Evolutionary conservation across 1,284 basidiomycete species (phyloP).

Genomic region (Amylostereum areolatum): DNA sequence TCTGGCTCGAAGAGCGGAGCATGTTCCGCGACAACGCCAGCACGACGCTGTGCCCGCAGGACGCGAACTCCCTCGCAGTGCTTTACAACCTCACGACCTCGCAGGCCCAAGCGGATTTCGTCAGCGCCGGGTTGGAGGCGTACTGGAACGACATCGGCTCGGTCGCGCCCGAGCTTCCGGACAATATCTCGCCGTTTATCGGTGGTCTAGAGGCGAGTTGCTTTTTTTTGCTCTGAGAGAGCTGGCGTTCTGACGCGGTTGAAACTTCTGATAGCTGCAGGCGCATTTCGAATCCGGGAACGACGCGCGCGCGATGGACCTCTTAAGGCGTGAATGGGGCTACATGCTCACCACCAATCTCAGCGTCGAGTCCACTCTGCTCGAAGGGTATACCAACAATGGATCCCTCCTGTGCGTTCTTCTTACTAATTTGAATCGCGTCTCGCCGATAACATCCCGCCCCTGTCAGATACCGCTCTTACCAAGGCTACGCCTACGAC

Average conservation of each 20-base stretch:
- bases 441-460: background rate
- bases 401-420: conserved; percentile 38
- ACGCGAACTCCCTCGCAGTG: conserved; percentile 45
- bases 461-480: conserved; percentile 31
- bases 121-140: conserved; percentile 37
- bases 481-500: conserved; percentile 43
- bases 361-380: conserved; percentile 43
- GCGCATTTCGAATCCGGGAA: conserved; percentile 45
- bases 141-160: conserved; percentile 47
- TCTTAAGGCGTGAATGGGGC: conserved; percentile 44
- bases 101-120: conserved; percentile 30
- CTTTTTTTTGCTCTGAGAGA: too few species aligned
- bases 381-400: conserved; percentile 47
- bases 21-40: conserved; percentile 42
- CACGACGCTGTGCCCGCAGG: conserved; percentile 40
- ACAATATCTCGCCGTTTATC: conserved; percentile 32
- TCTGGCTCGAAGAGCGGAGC: conserved; percentile 38
- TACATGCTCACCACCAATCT: conserved; percentile 49
- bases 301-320: conserved; percentile 41
- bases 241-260: too few species aligned
- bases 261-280: conserved; percentile 40
- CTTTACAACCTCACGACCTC: conserved; percentile 42
- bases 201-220: conserved; percentile 17
- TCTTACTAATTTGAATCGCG: background rate
- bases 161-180: conserved; percentile 42